Evolutionary conservation across 148 eudicot species (phyloP).

Genomic region (Rhododendron henanense): DNA sequence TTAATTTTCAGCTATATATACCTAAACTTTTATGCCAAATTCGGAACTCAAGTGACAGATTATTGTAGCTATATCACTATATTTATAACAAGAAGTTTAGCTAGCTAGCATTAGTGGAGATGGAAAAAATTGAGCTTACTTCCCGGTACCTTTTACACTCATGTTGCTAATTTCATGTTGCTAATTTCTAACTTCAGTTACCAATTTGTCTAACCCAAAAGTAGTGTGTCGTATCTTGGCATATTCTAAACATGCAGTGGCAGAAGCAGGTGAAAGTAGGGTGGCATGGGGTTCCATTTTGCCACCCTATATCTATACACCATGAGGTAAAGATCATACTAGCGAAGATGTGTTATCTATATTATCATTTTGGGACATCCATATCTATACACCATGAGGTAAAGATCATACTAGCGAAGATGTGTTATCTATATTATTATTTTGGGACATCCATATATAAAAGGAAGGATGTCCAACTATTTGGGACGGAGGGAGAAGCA

Average conservation of each 20-base stretch:
- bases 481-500: background rate
- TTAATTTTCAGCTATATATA: background rate
- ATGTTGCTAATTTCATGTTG: background rate
- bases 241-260: background rate
- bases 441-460: too few species aligned
- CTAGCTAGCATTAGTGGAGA: background rate
- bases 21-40: background rate
- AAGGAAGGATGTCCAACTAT: background rate
- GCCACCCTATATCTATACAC: background rate
- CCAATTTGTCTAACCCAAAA: background rate
- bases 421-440: background rate
- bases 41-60: background rate
- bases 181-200: background rate
- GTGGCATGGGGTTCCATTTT: background rate
- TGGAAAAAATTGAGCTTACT: background rate
- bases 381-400: background rate
- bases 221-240: background rate
- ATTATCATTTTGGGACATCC: background rate
- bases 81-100: background rate
- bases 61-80: background rate
- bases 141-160: background rate
- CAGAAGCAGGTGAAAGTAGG: background rate
- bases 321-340: background rate
- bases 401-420: background rate
- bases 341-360: background rate